Evolutionary conservation across 257 asterid species (phyloP).

Genomic region (Gardenia jasminoides): DNA sequence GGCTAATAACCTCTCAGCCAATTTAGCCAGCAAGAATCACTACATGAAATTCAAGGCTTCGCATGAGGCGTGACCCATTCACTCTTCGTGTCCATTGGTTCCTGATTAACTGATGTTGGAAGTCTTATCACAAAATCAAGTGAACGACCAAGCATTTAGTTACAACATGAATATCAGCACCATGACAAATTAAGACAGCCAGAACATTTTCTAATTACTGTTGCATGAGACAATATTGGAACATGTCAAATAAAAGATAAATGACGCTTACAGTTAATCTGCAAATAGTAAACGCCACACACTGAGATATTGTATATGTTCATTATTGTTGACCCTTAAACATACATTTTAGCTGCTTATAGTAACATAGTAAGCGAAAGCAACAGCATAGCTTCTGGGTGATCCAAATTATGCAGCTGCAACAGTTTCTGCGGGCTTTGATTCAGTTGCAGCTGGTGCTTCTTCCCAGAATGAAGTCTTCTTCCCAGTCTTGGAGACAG

Average conservation of each 20-base stretch:
- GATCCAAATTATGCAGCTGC: conserved; percentile 36
- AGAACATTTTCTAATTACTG: background rate
- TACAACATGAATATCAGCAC: background rate
- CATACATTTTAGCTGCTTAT: conserved; percentile 2
- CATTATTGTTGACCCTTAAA: conserved; percentile 4
- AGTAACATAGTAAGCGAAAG: background rate
- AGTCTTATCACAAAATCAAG: background rate
- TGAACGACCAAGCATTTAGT: background rate
- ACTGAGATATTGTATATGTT: background rate
- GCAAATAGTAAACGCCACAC: background rate
- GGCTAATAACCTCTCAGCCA: background rate
- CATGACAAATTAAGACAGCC: background rate
- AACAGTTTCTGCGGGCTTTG: conserved; percentile 14
- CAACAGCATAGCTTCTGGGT: background rate
- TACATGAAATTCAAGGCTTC: background rate
- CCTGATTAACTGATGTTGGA: background rate
- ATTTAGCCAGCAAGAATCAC: background rate
- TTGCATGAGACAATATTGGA: background rate
- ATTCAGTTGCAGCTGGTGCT: conserved; percentile 14
- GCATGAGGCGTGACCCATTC: background rate
- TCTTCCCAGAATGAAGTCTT: conserved; percentile 81
- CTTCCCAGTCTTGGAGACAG: conserved; percentile 92
- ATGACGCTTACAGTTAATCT: background rate
- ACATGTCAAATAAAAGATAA: background rate
- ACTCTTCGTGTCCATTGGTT: background rate